Evolutionary conservation across 139 green algal species (phyloP), one percentile per base, ranked within the genome.

Genomic region (Chlorella sp.): DNA sequence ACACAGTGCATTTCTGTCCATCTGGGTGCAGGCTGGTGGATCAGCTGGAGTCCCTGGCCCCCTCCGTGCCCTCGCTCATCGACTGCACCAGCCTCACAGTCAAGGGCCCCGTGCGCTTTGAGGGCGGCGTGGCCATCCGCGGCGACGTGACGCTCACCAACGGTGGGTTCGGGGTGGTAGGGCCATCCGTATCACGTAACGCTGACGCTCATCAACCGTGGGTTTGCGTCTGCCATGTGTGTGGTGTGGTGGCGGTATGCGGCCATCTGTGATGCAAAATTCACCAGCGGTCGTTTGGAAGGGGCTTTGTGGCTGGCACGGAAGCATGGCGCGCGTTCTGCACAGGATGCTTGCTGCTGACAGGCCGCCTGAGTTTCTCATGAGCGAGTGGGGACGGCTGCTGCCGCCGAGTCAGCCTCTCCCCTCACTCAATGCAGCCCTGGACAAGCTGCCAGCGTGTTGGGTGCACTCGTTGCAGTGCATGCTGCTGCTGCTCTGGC

Each of bases 51-150:
- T 82, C 89, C 28, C 83, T 97, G 68, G 83, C 87, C 1, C 79
- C 84, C 13, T 70, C 34, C 3, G 22, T 90, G 17, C 95, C 95
- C 64, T 94, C 87, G 48, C 89, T 98, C 36, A 69, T 88, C n/a
- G n/a, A 72, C 6, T 90, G 85, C 76, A 91, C 51, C 24, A 89
- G 76, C 13, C 86, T 98, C 7, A 96, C 90, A 0, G 95, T 98
- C 51, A 96, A 96, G 90, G 94, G 94, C 0, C 70, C 89, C 1
- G 92, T 96, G 28, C 87, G 85, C 43, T 96, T 96, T 81, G 70
- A 46, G 36, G 60, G 81, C 34, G 89, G 90, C 16, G 83, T 93
- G 44, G 80, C 84, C 43, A 79, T 95, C 60, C 74, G 85, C 73
- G 92, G 92, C 28, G 90, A 92, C 34, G 92, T 95, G 20, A 92